These are phyloP conservation scores for Pachysolen tannophilus DNA, from an alignment of 805 yeast species.

Conservation along the genomic window DNA sequence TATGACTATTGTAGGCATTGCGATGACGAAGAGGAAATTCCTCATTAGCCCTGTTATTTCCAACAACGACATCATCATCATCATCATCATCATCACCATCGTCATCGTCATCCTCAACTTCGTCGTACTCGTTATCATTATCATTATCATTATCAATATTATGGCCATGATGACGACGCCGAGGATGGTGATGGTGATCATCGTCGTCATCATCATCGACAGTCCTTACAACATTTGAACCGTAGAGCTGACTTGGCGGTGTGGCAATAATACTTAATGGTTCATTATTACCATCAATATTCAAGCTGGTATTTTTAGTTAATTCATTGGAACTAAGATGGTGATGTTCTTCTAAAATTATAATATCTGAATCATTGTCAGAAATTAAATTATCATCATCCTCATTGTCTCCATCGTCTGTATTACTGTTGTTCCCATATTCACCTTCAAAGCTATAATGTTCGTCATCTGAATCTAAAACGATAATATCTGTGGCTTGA, in stretches of 20 bases:
- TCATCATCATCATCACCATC: slow-evolving; percentile 11
- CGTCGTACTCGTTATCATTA: too few species aligned
- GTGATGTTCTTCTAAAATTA: slow-evolving; percentile 9
- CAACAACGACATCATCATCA: neutral
- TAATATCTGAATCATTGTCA: slow-evolving; percentile 10
- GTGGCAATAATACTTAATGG: too few species aligned
- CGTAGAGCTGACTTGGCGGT: too few species aligned
- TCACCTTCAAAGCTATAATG: slow-evolving; percentile 17
- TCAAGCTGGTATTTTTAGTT: too few species aligned
- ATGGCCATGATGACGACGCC: too few species aligned
- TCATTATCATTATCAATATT: too few species aligned
- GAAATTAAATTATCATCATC: neutral
- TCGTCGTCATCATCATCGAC: too few species aligned
- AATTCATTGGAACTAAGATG: too few species aligned
- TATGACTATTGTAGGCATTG: neutral
- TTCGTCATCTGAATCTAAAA: slow-evolving; percentile 34
- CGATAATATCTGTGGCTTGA: slow-evolving; percentile 23
- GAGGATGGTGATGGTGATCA: too few species aligned
- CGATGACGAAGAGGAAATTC: slow-evolving; percentile 1
- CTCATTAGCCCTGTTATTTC: neutral
- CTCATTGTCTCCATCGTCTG: slow-evolving; percentile 6
- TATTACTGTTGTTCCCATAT: slow-evolving; percentile 10
- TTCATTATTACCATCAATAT: too few species aligned
- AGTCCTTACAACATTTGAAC: too few species aligned
- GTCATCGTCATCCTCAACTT: slow-evolving; percentile 5